Percentiles rank a stretch among this genome's conserved stretches.
Conservation (phyloP, 768 basidiomycete species). For the Russula earlei region DNA sequence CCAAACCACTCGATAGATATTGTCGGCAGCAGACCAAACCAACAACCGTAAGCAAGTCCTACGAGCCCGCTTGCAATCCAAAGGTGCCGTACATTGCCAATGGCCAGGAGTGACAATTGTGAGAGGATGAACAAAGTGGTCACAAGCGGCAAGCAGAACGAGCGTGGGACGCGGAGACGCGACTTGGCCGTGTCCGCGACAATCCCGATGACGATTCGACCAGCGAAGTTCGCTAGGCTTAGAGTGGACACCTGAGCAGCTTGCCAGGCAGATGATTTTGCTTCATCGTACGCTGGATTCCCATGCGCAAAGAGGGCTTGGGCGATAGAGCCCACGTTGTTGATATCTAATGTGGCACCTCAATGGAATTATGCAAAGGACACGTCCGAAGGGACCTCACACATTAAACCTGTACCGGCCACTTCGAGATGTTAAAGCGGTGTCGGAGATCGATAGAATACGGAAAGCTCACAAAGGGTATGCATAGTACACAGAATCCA, state of each 20-base stretch:
- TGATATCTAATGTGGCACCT: constrained; percentile 47
- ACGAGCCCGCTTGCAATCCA: constrained; percentile 54
- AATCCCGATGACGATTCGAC: constrained; percentile 70
- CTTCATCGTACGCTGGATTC: constrained; percentile 53
- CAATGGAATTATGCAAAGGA: not conserved
- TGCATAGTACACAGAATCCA: constrained; percentile 51
- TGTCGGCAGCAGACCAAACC: constrained; percentile 68
- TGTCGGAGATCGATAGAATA: not conserved
- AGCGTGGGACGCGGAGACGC: constrained; percentile 49
- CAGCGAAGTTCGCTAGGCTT: constrained; percentile 72
- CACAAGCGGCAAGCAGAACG: constrained; percentile 61
- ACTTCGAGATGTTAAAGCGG: constrained; percentile 31
- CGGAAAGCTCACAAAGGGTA: constrained; percentile 39
- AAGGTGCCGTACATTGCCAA: constrained; percentile 49
- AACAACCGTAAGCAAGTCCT: constrained; percentile 62
- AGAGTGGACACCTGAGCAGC: constrained; percentile 76
- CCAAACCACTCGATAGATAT: constrained; percentile 86
- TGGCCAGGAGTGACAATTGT: constrained; percentile 48
- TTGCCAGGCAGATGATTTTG: constrained; percentile 65
- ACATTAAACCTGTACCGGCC: constrained; percentile 71
- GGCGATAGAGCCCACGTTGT: constrained; percentile 77
- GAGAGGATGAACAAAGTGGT: constrained; percentile 60
- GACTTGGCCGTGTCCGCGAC: constrained; percentile 56
- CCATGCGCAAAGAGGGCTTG: constrained; percentile 57
- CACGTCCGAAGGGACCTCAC: constrained; percentile 29